Percentiles rank a stretch among this genome's conserved stretches.
Conservation (phyloP, 352 stramenopile genomes). For the Blastocystis sp. region DNA sequence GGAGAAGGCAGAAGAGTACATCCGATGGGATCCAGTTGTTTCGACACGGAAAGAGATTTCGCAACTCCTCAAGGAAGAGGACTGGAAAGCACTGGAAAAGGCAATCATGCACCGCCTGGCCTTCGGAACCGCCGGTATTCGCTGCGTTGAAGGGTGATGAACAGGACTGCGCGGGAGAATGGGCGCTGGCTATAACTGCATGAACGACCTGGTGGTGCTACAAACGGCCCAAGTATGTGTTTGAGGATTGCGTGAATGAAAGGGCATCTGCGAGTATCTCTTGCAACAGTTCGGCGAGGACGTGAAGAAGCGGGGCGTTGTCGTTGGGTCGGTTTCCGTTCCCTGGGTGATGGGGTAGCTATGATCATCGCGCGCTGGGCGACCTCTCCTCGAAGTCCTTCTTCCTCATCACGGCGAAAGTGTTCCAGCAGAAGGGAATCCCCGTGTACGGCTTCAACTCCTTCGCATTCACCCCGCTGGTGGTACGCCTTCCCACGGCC, state of each 20-base stretch:
- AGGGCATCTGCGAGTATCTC: constrained; percentile 83
- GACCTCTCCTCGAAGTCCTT: constrained; percentile 84
- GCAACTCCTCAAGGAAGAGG: constrained; percentile 75
- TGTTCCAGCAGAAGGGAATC: constrained; percentile 71
- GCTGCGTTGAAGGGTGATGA: constrained; percentile 39
- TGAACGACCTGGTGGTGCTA: constrained; percentile 88
- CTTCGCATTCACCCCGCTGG: constrained; percentile 56
- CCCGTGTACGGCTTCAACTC: constrained; percentile 55
- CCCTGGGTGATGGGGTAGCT: neutral
- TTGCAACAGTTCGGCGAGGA: constrained; percentile 77
- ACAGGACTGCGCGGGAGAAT: constrained; percentile 80
- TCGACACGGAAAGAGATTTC: constrained; percentile 78
- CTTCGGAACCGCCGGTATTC: constrained; percentile 83
- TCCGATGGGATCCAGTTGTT: constrained; percentile 81
- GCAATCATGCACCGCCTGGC: constrained; percentile 79
- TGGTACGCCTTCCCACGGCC: constrained; percentile 55
- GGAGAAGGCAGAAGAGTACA: constrained; percentile 76
- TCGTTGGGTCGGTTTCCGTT: constrained; percentile 76
- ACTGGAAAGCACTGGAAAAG: constrained; percentile 75
- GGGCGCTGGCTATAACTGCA: constrained; percentile 81
- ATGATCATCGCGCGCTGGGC: constrained; percentile 81
- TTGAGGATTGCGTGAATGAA: neutral
- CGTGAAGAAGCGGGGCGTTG: constrained; percentile 79
- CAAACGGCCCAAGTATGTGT: constrained; percentile 80
- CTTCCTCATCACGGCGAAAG: constrained; percentile 50